Conservation (phyloP, 225 moss, liverwort and hornwort genomes). For the Pleurozium schreberi region DNA sequence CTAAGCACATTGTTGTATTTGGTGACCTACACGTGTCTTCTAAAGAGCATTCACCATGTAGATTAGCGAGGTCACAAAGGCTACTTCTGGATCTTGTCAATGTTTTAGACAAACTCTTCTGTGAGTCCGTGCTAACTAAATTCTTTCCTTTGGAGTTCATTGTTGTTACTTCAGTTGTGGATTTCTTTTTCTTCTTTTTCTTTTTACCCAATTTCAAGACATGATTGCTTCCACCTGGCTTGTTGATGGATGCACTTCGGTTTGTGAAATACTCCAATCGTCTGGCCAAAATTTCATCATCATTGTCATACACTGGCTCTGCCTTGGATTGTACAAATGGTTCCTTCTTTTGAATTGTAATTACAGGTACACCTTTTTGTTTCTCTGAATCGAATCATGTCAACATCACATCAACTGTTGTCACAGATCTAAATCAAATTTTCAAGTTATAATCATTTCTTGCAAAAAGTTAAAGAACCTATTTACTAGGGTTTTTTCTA, state of each 20-base stretch:
- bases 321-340: background rate
- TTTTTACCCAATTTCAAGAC: background rate
- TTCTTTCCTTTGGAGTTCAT: background rate
- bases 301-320: background rate
- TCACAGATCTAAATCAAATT: background rate
- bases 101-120: background rate
- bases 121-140: background rate
- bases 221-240: background rate
- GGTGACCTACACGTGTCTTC: background rate
- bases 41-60: background rate
- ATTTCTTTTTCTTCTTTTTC: background rate
- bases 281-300: background rate
- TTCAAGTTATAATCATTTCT: background rate
- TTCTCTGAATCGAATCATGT: background rate
- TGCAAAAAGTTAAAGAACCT: background rate
- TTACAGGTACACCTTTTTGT: background rate
- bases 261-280: background rate
- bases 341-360: background rate
- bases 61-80: background rate
- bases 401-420: background rate
- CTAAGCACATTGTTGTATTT: background rate
- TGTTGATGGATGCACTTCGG: background rate
- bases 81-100: background rate
- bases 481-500: background rate
- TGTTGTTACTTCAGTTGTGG: background rate